Percentiles rank a stretch among this genome's conserved stretches.
phyloP scores from a whole-genome alignment of 176 grass and related monocot genomes.

The Elaeis guineensis region DNA sequence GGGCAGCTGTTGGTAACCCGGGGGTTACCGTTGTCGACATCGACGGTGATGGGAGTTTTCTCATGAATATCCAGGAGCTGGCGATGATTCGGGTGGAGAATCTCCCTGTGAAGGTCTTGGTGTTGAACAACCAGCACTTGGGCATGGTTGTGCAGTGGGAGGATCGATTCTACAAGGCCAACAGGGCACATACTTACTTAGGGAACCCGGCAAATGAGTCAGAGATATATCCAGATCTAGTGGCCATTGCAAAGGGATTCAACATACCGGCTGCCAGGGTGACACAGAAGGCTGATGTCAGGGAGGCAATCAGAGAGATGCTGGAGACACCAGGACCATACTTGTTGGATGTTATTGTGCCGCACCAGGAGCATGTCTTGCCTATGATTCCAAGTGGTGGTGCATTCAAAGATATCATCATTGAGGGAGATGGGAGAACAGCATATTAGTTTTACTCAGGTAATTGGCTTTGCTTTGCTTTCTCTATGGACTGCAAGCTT shows the following conservation, averaged over 20 bases:
- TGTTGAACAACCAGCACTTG: constrained; percentile 91
- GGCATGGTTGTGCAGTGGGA: constrained; percentile 95
- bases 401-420: constrained; percentile 86
- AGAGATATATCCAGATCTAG: constrained; percentile 86
- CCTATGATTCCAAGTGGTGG: constrained; percentile 97
- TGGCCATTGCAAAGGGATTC: constrained; percentile 73
- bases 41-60: constrained; percentile 87
- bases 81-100: constrained; percentile 81
- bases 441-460: constrained; percentile 28
- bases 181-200: constrained; percentile 78
- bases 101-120: constrained; percentile 63
- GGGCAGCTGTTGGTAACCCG: constrained; percentile 75
- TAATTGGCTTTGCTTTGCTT: constrained; percentile 7
- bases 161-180: constrained; percentile 89
- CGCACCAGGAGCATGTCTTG: constrained; percentile 89
- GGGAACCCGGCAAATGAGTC: constrained; percentile 66
- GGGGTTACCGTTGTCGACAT: constrained; percentile 80
- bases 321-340: constrained; percentile 81
- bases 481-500: too few species aligned
- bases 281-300: constrained; percentile 60
- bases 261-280: constrained; percentile 76
- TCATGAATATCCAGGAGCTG: constrained; percentile 93
- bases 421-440: constrained; percentile 91
- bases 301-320: constrained; percentile 71
- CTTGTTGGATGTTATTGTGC: constrained; percentile 77